Conservation (phyloP, 1,284 basidiomycete genomes). For the Coriolopsis trogii region DNA sequence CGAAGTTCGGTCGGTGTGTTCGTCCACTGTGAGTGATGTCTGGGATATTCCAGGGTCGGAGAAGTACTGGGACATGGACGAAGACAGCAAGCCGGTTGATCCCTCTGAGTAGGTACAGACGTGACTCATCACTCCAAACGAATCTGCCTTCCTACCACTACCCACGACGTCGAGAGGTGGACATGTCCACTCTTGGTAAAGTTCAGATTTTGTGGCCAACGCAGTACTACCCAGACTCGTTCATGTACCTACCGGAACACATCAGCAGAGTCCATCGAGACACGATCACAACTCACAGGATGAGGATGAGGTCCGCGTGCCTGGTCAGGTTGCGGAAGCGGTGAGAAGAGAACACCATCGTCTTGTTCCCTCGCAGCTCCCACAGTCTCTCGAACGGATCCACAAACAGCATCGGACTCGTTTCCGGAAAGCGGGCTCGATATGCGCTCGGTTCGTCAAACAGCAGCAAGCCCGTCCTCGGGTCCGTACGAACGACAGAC, state of each 20-base stretch:
- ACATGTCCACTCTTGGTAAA: too few relatives aligned
- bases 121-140: too few relatives aligned
- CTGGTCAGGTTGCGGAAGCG: slow-evolving; percentile 69
- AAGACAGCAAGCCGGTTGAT: too few relatives aligned
- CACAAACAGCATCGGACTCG: slow-evolving; percentile 68
- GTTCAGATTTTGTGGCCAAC: too few relatives aligned
- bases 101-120: too few relatives aligned
- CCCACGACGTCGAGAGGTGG: too few relatives aligned
- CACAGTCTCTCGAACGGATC: slow-evolving; percentile 60
- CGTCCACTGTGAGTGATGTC: too few relatives aligned
- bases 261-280: not conserved
- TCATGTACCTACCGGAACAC: slow-evolving; percentile 59
- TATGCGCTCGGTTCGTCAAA: slow-evolving; percentile 81
- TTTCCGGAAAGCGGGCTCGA: too few relatives aligned
- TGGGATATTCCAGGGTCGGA: too few relatives aligned
- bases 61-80: too few relatives aligned
- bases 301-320: slow-evolving; percentile 66
- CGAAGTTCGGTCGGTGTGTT: too few relatives aligned
- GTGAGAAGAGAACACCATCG: slow-evolving; percentile 72
- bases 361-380: slow-evolving; percentile 53
- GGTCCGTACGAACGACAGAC: slow-evolving; percentile 55
- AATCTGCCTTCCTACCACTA: too few relatives aligned
- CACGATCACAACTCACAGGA: slow-evolving; percentile 6
- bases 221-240: slow-evolving; percentile 52
- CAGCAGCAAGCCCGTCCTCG: slow-evolving; percentile 61